These are phyloP conservation scores for Conoideocrella luteorostrata DNA, from an alignment of 2,329 filamentous ascomycete genomes.

Conservation along the genomic window DNA sequence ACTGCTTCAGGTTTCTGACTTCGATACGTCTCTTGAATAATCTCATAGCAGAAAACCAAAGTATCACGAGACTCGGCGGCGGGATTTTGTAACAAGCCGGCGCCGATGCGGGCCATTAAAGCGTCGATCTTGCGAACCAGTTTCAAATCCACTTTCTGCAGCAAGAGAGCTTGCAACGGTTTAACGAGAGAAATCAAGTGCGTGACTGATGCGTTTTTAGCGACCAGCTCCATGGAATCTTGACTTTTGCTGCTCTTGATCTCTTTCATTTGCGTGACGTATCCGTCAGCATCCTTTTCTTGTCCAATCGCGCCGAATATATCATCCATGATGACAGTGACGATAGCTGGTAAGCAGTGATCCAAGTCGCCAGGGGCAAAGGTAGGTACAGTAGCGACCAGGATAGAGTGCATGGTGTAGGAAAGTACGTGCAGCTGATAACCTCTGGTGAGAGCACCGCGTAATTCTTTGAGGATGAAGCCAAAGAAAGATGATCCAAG, in stretches of 20 bases:
- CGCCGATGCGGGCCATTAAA: conserved; percentile 72
- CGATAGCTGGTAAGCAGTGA: conserved; percentile 73
- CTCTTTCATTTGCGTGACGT: conserved; percentile 92
- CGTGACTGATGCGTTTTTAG: conserved; percentile 70
- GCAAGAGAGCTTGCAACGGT: conserved; percentile 71
- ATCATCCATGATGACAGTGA: conserved; percentile 90
- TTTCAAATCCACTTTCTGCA: conserved; percentile 76
- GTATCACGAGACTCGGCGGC: conserved; percentile 73
- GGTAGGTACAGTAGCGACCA: conserved; percentile 66
- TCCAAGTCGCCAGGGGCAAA: conserved; percentile 80
- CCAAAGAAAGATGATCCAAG: conserved; percentile 79
- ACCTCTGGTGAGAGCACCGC: conserved; percentile 73
- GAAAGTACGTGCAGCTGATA: conserved; percentile 94
- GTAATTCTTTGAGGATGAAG: conserved; percentile 88
- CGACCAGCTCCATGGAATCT: conserved; percentile 91
- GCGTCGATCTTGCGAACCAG: conserved; percentile 89
- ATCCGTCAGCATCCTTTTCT: conserved; percentile 95
- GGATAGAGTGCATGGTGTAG: conserved; percentile 86
- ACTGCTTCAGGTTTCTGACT: conserved; percentile 46
- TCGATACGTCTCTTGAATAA: conserved; percentile 80
- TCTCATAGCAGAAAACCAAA: conserved; percentile 90
- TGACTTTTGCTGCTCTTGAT: conserved; percentile 97
- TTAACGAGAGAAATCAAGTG: conserved; percentile 69
- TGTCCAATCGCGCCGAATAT: conserved; percentile 89
- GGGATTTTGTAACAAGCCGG: conserved; percentile 76